Evolutionary conservation across 1,139 yeast genomes (phyloP), one percentile per base, ranked within the genome.

Genomic region (Candida frijolesensis): DNA sequence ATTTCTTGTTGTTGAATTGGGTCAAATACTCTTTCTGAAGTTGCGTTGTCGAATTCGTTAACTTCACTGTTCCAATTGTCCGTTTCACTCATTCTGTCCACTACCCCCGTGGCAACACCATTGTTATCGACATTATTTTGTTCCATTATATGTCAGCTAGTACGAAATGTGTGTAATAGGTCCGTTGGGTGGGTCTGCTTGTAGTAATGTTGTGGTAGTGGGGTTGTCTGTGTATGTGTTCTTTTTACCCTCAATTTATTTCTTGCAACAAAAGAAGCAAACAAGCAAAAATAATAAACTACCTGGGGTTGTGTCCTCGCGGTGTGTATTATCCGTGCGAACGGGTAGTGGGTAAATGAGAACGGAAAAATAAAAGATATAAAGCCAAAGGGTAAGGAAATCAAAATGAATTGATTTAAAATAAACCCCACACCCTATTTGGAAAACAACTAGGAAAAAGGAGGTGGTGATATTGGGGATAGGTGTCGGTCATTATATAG

Each of bases 1-100:
- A 44, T 27, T 44, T 44, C 42, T 44, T 44, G 40, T 29, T 44
- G 46, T 44, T 44, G 46, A 16, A 44, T 18, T 4, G 46, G 46
- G 29, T 44, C 46, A 35, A 44, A 37, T 11, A 19, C 42, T 7
- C 42, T 27, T 10, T 35, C 42, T n/a, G 46, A 35, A 7, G 46
- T 25, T 6, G 46, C 37, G 7, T 33, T 4, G 22, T 40, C 25
- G 15, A 43, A 25, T 7, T 34, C 45, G 27, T 15, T 27, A 7
- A 27, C 16, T 15, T 44, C 35, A 18, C 27, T 44, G n/a, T 44
- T 44, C 46, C 46, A 44, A 12, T 34, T 32, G 5, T 44, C 46
- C 11, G 35, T 35, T 4, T 45, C 43, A 11, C 18, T 15, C n/a
- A 45, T n/a, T 45, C 30, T 38, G 32, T 45, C 43, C 27, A 37